These are phyloP conservation scores for Trichosporon ovoides DNA, from an alignment of 1,284 basidiomycete species.

Conservation along the genomic window DNA sequence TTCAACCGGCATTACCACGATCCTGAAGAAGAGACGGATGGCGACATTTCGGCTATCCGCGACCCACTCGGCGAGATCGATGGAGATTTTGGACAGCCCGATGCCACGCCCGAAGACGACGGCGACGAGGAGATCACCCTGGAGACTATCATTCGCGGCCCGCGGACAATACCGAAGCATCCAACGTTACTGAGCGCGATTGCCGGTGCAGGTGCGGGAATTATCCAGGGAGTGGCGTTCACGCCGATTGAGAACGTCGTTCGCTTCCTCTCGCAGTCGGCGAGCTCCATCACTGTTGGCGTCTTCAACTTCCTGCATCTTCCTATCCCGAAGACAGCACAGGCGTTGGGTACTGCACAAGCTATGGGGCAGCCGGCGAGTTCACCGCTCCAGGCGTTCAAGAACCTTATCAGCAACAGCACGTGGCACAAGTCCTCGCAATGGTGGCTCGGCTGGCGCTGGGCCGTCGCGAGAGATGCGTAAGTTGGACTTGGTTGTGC, in stretches of 20 bases:
- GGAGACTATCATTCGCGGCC: slow-evolving; percentile 39
- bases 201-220: slow-evolving; percentile 43
- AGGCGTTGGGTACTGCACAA: slow-evolving; percentile 15
- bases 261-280: slow-evolving; percentile 35
- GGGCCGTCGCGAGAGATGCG: slow-evolving; percentile 42
- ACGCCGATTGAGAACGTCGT: slow-evolving; percentile 49
- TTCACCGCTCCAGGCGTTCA: slow-evolving; percentile 33
- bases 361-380: slow-evolving; percentile 19
- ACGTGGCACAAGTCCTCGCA: slow-evolving; percentile 34
- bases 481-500: slow-evolving; percentile 17
- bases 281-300: slow-evolving; percentile 23
- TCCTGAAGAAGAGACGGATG: neutral
- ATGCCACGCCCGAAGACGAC: slow-evolving; percentile 1
- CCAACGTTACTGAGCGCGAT: slow-evolving; percentile 44
- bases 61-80: slow-evolving; percentile 17
- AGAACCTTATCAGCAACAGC: slow-evolving; percentile 33
- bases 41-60: slow-evolving; percentile 10
- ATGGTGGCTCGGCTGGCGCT: slow-evolving; percentile 47
- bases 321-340: slow-evolving; percentile 18
- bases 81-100: slow-evolving; percentile 17
- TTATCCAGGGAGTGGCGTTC: slow-evolving; percentile 44
- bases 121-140: slow-evolving; percentile 40
- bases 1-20: slow-evolving; percentile 28
- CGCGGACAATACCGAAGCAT: slow-evolving; percentile 39
- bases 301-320: slow-evolving; percentile 25